phyloP scores from a whole-genome alignment of 371 early-diverging fungal species.

The Chytridium lagenaria region DNA sequence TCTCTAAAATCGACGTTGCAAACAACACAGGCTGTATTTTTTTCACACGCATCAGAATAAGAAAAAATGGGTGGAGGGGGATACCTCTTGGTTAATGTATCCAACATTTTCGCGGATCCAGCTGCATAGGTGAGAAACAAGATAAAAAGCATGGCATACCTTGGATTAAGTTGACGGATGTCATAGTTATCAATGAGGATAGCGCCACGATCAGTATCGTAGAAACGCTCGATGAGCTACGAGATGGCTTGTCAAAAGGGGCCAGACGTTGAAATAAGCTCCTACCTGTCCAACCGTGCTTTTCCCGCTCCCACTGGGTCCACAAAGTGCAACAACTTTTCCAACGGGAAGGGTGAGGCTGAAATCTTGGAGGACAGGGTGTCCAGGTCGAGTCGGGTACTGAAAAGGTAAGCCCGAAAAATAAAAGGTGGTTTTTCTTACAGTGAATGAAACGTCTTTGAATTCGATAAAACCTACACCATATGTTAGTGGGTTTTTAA shows the following conservation, averaged over 20 bases:
- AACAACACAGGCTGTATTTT: slow-evolving; percentile 75
- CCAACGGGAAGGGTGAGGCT: slow-evolving; percentile 53
- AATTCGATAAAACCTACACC: slow-evolving; percentile 33
- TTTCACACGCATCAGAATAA: too few species aligned
- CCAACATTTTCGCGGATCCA: slow-evolving; percentile 50
- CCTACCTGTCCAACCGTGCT: slow-evolving; percentile 50
- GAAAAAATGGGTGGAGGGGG: neutral
- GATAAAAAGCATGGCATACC: slow-evolving; percentile 8
- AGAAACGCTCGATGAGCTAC: slow-evolving; percentile 63
- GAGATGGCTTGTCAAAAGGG: neutral
- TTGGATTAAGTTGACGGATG: slow-evolving; percentile 71
- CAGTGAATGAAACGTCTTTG: slow-evolving; percentile 25
- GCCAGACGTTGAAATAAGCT: neutral
- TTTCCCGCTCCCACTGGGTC: slow-evolving; percentile 65
- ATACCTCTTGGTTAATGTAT: slow-evolving; percentile 50
- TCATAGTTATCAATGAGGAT: slow-evolving; percentile 87
- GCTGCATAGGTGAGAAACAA: neutral
- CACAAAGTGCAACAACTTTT: slow-evolving; percentile 59
- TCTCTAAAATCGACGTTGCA: slow-evolving; percentile 79
- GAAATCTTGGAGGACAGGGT: slow-evolving; percentile 46
- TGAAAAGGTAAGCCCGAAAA: too few species aligned
- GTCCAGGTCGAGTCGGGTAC: slow-evolving; percentile 55
- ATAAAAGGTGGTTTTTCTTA: too few species aligned
- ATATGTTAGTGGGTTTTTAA: too few species aligned
- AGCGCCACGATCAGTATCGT: slow-evolving; percentile 78